Conservation (phyloP, 1,284 basidiomycete genomes). For the Ustilago curta region DNA sequence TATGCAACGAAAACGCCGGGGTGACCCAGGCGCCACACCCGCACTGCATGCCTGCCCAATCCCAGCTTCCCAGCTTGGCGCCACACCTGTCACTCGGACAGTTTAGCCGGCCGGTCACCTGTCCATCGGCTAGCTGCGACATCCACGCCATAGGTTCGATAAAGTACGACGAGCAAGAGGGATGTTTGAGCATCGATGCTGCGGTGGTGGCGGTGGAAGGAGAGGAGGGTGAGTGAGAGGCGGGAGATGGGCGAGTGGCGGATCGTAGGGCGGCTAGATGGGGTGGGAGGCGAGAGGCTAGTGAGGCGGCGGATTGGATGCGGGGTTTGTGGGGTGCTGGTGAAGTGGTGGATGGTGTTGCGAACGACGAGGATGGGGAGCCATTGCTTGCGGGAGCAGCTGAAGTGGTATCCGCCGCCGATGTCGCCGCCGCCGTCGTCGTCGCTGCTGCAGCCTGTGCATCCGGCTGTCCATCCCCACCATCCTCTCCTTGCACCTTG, state of each 20-base stretch:
- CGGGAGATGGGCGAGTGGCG: constrained; percentile 1
- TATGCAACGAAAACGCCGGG: constrained; percentile 87
- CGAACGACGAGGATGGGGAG: neutral
- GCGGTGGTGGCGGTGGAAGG: neutral
- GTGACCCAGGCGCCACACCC: constrained; percentile 74
- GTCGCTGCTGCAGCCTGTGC: neutral
- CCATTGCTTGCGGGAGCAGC: neutral
- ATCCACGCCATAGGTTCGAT: constrained; percentile 99
- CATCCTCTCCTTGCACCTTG: neutral
- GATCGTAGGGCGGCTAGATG: constrained; percentile 60
- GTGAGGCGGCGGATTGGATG: constrained; percentile 56
- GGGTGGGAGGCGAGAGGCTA: constrained; percentile 55
- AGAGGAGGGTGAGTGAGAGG: neutral
- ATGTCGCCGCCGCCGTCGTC: neutral
- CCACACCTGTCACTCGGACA: constrained; percentile 92
- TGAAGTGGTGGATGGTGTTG: constrained; percentile 7
- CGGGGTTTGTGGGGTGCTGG: neutral
- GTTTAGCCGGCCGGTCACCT: constrained; percentile 84
- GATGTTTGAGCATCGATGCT: constrained; percentile 59
- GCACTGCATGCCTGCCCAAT: constrained; percentile 95
- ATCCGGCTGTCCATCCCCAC: neutral
- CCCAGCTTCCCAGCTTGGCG: constrained; percentile 91
- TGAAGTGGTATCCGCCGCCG: no score
- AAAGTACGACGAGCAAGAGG: constrained; percentile 93
- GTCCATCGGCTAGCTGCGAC: constrained; percentile 81